Conservation (phyloP, 352 stramenopile species). For the Globisporangium polare region DNA sequence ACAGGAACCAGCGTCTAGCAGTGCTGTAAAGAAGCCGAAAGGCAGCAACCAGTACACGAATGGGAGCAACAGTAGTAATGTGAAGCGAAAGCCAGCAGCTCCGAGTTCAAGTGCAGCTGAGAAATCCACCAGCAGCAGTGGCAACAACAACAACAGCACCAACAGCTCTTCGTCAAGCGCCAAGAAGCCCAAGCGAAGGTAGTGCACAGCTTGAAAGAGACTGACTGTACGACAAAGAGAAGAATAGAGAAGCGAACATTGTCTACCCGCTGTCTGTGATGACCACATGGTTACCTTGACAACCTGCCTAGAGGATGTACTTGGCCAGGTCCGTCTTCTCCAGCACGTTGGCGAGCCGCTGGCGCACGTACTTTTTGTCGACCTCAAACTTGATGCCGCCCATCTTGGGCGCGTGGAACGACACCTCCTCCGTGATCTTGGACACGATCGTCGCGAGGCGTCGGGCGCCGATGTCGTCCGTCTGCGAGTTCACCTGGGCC, state of each 20-base stretch:
- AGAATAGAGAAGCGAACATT: neutral
- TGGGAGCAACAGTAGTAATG: constrained; percentile 2
- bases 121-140: constrained; percentile 7
- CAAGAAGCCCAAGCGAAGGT: constrained; percentile 31
- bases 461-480: constrained; percentile 98
- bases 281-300: neutral
- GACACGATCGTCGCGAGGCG: constrained; percentile 96
- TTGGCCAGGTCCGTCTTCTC: constrained; percentile 94
- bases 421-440: constrained; percentile 98
- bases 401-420: constrained; percentile 95
- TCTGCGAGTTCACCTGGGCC: constrained; percentile 92
- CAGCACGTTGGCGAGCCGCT: constrained; percentile 92
- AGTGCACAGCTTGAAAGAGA: neutral
- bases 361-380: constrained; percentile 91
- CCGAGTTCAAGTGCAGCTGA: constrained; percentile 8
- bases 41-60: constrained; percentile 14
- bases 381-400: constrained; percentile 80
- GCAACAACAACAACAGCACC: neutral
- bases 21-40: constrained; percentile 11
- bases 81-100: constrained; percentile 18
- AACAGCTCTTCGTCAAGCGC: constrained; percentile 1
- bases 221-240: neutral
- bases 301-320: constrained; percentile 96
- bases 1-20: constrained; percentile 7
- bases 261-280: neutral